phyloP scores from a whole-genome alignment of 176 grass and related monocot species.

The Triticum monococcum region DNA sequence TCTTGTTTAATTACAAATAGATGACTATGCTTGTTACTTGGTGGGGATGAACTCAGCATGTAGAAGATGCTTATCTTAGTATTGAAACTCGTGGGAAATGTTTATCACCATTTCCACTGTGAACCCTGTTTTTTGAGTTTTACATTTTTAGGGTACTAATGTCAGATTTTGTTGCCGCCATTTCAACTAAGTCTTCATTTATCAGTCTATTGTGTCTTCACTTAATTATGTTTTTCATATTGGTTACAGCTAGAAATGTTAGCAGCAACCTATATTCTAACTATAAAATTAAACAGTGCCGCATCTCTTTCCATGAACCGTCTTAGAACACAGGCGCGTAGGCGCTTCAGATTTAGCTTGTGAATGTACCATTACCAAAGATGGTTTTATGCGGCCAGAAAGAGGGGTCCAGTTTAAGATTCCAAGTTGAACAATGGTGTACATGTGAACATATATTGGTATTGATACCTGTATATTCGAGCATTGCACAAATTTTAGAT shows the following conservation, averaged over 20 bases:
- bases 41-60: background rate
- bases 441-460: background rate
- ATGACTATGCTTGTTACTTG: background rate
- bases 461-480: background rate
- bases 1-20: slow-evolving; percentile 4
- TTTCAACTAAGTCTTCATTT: background rate
- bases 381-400: background rate
- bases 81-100: background rate
- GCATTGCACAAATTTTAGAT: background rate
- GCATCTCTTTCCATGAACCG: background rate
- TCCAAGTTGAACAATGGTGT: background rate
- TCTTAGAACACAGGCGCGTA: background rate
- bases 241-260: background rate
- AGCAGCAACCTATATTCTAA: background rate
- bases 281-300: background rate
- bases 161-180: slow-evolving; percentile 2
- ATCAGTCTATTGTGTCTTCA: slow-evolving; percentile 2
- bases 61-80: slow-evolving; percentile 16
- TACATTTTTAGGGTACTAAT: background rate
- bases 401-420: background rate
- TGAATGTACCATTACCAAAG: background rate
- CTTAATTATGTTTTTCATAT: background rate
- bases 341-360: background rate
- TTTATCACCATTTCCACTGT: slow-evolving; percentile 1
- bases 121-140: slow-evolving; percentile 7